Evolutionary conservation across 768 basidiomycete species (phyloP), one percentile per base, ranked within the genome.

Genomic region (Lanmaoa pseudosensibilis): DNA sequence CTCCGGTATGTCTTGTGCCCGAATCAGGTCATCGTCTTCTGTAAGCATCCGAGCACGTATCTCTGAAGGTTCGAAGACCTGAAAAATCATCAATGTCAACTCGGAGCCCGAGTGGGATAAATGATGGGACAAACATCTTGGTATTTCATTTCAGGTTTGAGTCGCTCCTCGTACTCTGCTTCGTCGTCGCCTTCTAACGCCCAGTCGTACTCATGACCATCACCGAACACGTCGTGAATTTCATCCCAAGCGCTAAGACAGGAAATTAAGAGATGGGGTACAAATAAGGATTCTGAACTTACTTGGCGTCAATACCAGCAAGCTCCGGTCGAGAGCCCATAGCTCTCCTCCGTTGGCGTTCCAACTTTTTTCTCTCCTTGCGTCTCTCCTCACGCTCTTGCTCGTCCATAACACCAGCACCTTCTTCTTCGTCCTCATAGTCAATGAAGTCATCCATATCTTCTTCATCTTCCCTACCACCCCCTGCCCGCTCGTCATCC

Each of bases 11-110:
- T 98, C 97, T 67, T 83, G 85, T 18, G 82, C 85, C 45, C 95
- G 88, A 58, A 99, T 95, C 45, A 92, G 77, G 65, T 96, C 92
- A 71, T 99, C 97, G 55, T 92, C 93, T 60, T 94, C 93, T 4
- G 94, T 96, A 30, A 98, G 77, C 78, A 92, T 79, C 39, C 91
- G 83, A 57, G 87, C 88, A 50, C 85, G 85, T 68, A 99, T 98
- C 76, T 98, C 94, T 12, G 95, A 90, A 1, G 97, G 97, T 69
- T 99, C 97, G 63, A 98, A 99, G 58, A 98, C 93, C 94, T 98
- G 64, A 13, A 48, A 59, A 53, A 47, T 41, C 18, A 53, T 54
- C 52, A 54, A 52, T 46, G 55, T 54, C 47, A 36, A 48, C 39
- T 45, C 36, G 46, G n/a, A 34, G 18, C 9, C 15, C 37, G 33